These are phyloP conservation scores for Ceratocystis harringtonii DNA, from an alignment of 2,329 filamentous ascomycete genomes.

Conservation along the genomic window DNA sequence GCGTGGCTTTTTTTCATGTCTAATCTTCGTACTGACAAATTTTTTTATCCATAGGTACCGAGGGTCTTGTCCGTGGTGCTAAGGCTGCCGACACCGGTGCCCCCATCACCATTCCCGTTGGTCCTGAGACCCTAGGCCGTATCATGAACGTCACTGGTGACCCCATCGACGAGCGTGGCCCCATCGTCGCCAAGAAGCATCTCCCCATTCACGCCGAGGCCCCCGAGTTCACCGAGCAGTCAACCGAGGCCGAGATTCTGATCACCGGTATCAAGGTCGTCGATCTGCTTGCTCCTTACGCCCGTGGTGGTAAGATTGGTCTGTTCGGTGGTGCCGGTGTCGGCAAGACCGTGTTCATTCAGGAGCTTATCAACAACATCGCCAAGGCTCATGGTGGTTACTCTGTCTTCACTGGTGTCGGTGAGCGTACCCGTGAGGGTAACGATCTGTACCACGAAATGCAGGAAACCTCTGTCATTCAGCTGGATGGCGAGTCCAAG, in stretches of 20 bases:
- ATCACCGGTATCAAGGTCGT: slow-evolving; percentile 99
- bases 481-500: slow-evolving; percentile 98
- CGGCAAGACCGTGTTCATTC: slow-evolving; percentile 99
- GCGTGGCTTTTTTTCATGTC: not conserved
- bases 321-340: slow-evolving; percentile 99
- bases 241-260: slow-evolving; percentile 88
- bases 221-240: slow-evolving; percentile 86
- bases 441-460: slow-evolving; percentile 99
- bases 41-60: slow-evolving; percentile 58
- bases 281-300: slow-evolving; percentile 95
- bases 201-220: slow-evolving; percentile 89
- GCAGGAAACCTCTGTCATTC: slow-evolving; percentile 99
- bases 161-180: slow-evolving; percentile 98
- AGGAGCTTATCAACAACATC: slow-evolving; percentile 99
- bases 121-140: slow-evolving; percentile 82
- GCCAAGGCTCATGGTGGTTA: slow-evolving; percentile 99
- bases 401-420: slow-evolving; percentile 99
- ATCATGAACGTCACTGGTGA: slow-evolving; percentile 99
- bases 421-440: slow-evolving; percentile 99
- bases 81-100: slow-evolving; percentile 75
- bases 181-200: slow-evolving; percentile 83
- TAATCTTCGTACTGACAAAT: slow-evolving; percentile 3
- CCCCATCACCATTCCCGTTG: slow-evolving; percentile 94
- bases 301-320: slow-evolving; percentile 99
- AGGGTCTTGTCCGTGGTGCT: slow-evolving; percentile 93